Evolutionary conservation across 306 rosid genomes (phyloP).

Genomic region (Quercus rubra): DNA sequence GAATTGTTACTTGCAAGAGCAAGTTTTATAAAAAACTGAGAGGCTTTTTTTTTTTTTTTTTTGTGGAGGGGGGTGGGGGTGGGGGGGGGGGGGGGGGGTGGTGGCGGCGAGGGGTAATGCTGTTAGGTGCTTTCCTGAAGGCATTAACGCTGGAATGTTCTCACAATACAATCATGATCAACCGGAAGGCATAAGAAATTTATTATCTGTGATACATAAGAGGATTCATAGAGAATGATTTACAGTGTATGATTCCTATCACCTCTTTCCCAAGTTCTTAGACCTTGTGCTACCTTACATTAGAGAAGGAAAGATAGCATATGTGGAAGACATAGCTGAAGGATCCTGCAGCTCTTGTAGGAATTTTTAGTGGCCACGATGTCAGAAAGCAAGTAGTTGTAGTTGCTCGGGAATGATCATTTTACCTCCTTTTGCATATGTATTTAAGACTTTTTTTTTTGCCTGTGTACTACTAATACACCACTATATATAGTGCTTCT

Average conservation of each 20-base stretch:
- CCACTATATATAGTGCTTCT: too few relatives aligned
- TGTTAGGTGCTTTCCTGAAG: constrained; percentile 50
- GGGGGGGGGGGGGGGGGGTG: too few relatives aligned
- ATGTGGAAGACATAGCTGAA: constrained; percentile 32
- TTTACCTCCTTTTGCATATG: not conserved
- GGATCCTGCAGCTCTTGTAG: constrained; percentile 34
- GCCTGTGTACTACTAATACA: too few relatives aligned
- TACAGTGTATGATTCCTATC: constrained; percentile 35
- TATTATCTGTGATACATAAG: constrained; percentile 30
- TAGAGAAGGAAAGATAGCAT: constrained; percentile 43
- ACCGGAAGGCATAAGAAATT: constrained; percentile 50
- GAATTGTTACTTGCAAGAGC: not conserved
- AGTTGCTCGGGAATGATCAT: constrained; percentile 22
- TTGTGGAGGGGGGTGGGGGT: too few relatives aligned
- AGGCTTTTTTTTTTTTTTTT: not conserved
- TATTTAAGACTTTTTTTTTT: too few relatives aligned
- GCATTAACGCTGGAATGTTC: constrained; percentile 70
- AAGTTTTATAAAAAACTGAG: not conserved
- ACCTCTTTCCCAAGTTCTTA: too few relatives aligned
- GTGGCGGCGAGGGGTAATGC: too few relatives aligned
- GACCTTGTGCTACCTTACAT: constrained; percentile 41
- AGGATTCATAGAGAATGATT: constrained; percentile 50
- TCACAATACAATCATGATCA: constrained; percentile 48
- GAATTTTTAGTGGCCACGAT: constrained; percentile 36
- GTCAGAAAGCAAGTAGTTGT: constrained; percentile 41